Conservation (phyloP, 2,329 filamentous ascomycete species). For the Phyllosticta capitalensis region DNA sequence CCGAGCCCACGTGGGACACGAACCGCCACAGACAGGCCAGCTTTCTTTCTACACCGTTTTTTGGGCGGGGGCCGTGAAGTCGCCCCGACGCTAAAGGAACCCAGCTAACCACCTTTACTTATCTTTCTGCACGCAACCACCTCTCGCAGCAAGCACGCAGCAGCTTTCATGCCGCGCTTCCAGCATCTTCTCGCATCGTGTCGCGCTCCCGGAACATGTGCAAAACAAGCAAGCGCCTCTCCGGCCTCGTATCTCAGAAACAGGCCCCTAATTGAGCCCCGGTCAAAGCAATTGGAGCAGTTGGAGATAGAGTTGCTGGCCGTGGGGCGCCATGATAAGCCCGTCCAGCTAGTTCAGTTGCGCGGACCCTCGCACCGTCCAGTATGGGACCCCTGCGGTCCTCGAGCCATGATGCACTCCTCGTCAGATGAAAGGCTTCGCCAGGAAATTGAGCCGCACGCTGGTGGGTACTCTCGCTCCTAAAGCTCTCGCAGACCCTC, state of each 20-base stretch:
- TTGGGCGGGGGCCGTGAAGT: neutral
- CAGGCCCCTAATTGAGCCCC: neutral
- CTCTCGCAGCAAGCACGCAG: neutral
- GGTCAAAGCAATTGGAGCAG: neutral
- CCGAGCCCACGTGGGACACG: neutral
- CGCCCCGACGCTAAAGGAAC: too few relatives aligned
- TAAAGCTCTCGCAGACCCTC: conserved; percentile 37
- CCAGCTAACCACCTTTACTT: neutral
- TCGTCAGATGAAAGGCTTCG: neutral
- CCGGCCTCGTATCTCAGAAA: neutral
- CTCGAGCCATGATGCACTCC: neutral
- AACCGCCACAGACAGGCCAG: neutral
- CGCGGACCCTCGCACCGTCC: neutral
- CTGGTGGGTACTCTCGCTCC: neutral
- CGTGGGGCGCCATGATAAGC: neutral
- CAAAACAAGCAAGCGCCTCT: neutral
- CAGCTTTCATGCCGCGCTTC: conserved; percentile 2
- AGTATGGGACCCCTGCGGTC: neutral
- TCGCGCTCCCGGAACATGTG: conserved; percentile 13
- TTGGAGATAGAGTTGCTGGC: neutral
- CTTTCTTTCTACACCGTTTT: neutral
- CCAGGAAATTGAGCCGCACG: neutral
- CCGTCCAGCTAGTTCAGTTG: neutral
- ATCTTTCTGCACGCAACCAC: neutral
- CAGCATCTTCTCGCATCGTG: conserved; percentile 15